Evolutionary conservation across 495 filamentous ascomycete species (phyloP), one percentile per base, ranked within the genome.

Genomic region (Penicillium angulare): DNA sequence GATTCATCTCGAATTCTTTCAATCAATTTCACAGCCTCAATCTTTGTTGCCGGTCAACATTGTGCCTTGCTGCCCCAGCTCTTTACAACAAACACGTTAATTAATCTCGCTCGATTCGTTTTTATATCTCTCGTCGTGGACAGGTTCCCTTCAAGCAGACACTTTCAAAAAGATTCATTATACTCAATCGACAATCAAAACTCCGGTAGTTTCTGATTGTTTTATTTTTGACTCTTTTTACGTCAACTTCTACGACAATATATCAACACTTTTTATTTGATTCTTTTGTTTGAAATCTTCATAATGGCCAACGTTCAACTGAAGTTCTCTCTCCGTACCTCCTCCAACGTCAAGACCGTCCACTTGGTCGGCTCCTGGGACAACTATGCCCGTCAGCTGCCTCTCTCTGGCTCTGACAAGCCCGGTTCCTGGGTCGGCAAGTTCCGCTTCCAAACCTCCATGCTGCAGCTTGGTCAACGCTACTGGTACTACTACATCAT

Each of bases 401-500:
- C 91, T 48, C 85, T 96, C 60, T 88, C 90, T 67, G 88, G 88
- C 74, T 90, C 96, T 70, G 79, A 86, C 73, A 95, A 90, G 81
- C 79, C 80, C 54, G 92, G 88, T 62, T 83, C 85, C 48, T 97
- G 95, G 88, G 86, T 89, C 61, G 95, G 93, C 66, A 95, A 90
- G 65, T 96, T 98, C 80, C 84, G 88, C 73, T 96, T 98, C 78
- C 90, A 92, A 75, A 86, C 85, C 66, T 73, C 82, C 38, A 87
- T 88, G 50, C 80, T 96, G 46, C 82, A 91, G 77, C 78, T 88
- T 47, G 89, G 92, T 50, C 80, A 86, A 63, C 85, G 93, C 59
- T 97, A 97, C 85, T 98, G 95, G 93, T 98, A 97, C 84, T 98
- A 98, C 82, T 98, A 96, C 79, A 96, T 98, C 87, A 95, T 97